A percentile compares a stretch with the other conserved stretches of the same genome.
Conservation (phyloP, 208 protist genomes). For the Crithidia acanthocephali region DNA sequence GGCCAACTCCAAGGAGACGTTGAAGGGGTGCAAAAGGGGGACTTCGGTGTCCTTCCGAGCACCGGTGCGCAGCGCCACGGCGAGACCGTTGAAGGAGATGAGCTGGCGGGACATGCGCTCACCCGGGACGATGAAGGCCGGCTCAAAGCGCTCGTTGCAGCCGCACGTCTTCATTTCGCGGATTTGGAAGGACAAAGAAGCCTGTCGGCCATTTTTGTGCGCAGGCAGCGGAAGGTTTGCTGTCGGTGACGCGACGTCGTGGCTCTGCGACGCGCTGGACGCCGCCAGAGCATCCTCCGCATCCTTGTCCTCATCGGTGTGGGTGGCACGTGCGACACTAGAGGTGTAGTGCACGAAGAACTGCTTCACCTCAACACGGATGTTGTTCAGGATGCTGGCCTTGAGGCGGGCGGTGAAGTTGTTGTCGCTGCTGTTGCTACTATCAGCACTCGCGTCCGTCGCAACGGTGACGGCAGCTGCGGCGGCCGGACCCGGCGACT, state of each 20-base stretch:
- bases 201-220: background rate
- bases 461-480: background rate
- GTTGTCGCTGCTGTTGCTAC: constrained; percentile 31
- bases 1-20: constrained; percentile 22
- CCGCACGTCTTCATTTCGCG: constrained; percentile 49
- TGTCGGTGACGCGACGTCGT: constrained; percentile 1
- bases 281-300: background rate
- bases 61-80: constrained; percentile 27
- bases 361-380: constrained; percentile 62
- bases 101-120: constrained; percentile 59
- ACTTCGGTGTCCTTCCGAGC: background rate
- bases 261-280: background rate
- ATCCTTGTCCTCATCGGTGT: background rate
- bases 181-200: constrained; percentile 40
- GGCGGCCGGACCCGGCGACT: too few species aligned
- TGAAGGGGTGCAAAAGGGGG: constrained; percentile 26
- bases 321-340: background rate
- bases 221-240: background rate
- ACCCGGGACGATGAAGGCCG: constrained; percentile 43
- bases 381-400: constrained; percentile 80
- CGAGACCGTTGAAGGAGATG: constrained; percentile 52
- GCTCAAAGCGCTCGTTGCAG: constrained; percentile 62
- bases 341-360: constrained; percentile 59
- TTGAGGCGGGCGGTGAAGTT: constrained; percentile 81
- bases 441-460: background rate